Base-by-base conservation (phyloP, 202 grass and related monocot species). In the Eragrostis tef region DNA sequence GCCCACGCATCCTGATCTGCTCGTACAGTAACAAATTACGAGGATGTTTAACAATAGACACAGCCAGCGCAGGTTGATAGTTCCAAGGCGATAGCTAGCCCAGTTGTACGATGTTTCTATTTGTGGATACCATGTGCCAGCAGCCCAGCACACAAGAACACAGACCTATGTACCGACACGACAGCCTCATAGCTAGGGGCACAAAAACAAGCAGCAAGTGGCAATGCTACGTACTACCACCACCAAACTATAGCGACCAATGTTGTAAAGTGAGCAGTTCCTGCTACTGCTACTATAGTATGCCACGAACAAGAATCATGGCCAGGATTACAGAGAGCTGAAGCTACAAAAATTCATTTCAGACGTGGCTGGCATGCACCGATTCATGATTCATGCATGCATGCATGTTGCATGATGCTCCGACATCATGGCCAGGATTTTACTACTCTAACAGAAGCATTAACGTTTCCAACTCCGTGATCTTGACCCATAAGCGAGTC, bases 31-130 rank as follows among this genome's bases (percentile, higher is more conserved):
- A 46, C 36, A 36, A 50, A 69, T 6, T 13, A 36, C 11, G 64
- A 64, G 50, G 7, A 7, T 6, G 7, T 45, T 60, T 67, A 58
- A 74, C 59, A 75, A 75, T 20, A 19, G 20, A 43, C 21, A 48
- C 39, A 2, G 22, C 53, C 62, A 62, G 17, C 20, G 21, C 17
- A 70, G 44, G 45, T 70, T 57, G 34, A 19, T 76, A 76, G 25
- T 78, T 73, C 48, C 67, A 11, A 84, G 59, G 50, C 45, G 17
- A 1, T 47, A 11, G 29, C 0, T 64, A 64, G 11, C 6, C 48
- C n/a, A 56, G 73, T 24, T 41, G 85, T 68, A 79, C 75, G 81
- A 63, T 36, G 86, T 69, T 88, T 79, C 68, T 79, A 67, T 51
- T 73, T 46, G 68, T 52, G 61, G 75, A 59, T 42, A 39, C 39